Evolutionary conservation across 2,329 filamentous ascomycete species (phyloP).

Genomic region (Penicillium sp.): DNA sequence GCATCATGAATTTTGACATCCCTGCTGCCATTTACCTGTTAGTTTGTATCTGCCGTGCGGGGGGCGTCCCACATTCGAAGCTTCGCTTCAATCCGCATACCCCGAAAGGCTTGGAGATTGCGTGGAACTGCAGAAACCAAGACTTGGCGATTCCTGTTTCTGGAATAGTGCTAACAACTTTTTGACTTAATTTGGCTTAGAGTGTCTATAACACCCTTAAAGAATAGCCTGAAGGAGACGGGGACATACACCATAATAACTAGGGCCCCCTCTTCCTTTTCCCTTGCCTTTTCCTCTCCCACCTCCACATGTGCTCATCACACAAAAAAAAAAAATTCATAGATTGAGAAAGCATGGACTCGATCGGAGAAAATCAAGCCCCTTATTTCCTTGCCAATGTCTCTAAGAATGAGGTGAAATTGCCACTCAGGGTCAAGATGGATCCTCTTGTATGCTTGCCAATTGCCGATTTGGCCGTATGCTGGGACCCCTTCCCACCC

Average conservation of each 20-base stretch:
- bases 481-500: constrained; percentile 13
- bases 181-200: neutral
- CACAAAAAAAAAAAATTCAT: neutral
- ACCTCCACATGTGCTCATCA: neutral
- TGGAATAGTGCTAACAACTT: neutral
- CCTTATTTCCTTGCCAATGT: neutral
- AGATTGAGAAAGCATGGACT: neutral
- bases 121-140: constrained; percentile 4
- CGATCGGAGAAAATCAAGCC: neutral
- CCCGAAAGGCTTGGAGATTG: constrained; percentile 13
- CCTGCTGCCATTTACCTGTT: neutral
- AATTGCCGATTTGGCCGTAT: neutral
- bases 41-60: neutral
- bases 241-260: neutral
- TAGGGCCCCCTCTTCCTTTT: neutral
- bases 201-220: neutral
- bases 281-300: neutral
- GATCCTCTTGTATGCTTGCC: neutral
- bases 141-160: constrained; percentile 3
- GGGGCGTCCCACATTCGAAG: constrained; percentile 1
- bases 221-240: neutral
- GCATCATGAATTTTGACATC: neutral
- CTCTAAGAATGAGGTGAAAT: neutral
- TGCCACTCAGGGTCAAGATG: neutral
- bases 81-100: constrained; percentile 4